A percentile compares a stretch with the other conserved stretches of the same genome.
phyloP scores from a whole-genome alignment of 2,329 filamentous ascomycete species.

The Cercospora sp. region DNA sequence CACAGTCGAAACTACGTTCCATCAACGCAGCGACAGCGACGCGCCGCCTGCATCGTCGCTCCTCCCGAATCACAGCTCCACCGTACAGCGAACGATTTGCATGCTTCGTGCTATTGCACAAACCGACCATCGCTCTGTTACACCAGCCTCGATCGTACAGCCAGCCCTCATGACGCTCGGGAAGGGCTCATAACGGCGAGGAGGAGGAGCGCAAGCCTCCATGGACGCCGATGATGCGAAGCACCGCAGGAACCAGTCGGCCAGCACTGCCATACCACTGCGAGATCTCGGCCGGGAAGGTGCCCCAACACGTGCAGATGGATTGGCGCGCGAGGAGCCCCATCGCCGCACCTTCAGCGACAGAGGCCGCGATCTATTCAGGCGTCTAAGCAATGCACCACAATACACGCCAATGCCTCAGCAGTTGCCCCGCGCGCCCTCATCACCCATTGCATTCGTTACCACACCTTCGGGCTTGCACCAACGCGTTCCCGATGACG shows the following conservation, averaged over 20 bases:
- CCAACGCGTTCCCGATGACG: conserved; percentile 37
- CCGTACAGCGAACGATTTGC: neutral
- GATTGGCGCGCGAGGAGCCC: conserved; percentile 34
- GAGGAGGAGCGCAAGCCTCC: conserved; percentile 7
- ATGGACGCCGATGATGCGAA: conserved; percentile 8
- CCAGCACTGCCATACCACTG: conserved; percentile 66
- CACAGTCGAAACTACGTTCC: neutral
- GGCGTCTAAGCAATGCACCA: conserved; percentile 10
- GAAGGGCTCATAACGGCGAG: neutral
- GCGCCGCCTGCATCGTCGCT: neutral
- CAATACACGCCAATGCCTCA: conserved; percentile 55
- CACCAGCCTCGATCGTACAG: neutral
- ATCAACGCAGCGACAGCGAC: neutral
- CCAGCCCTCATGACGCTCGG: neutral
- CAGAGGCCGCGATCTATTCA: conserved; percentile 49
- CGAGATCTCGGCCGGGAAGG: conserved; percentile 49
- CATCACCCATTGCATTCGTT: conserved; percentile 37
- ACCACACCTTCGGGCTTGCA: conserved; percentile 41
- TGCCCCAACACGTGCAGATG: conserved; percentile 26
- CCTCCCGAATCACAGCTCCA: neutral
- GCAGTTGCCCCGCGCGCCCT: conserved; percentile 48
- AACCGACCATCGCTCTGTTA: neutral
- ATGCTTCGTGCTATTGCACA: neutral
- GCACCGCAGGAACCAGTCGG: conserved; percentile 50
- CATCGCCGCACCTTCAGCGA: conserved; percentile 52